Conservation (phyloP, 495 filamentous ascomycete species). For the Aspergillus cristatus region DNA sequence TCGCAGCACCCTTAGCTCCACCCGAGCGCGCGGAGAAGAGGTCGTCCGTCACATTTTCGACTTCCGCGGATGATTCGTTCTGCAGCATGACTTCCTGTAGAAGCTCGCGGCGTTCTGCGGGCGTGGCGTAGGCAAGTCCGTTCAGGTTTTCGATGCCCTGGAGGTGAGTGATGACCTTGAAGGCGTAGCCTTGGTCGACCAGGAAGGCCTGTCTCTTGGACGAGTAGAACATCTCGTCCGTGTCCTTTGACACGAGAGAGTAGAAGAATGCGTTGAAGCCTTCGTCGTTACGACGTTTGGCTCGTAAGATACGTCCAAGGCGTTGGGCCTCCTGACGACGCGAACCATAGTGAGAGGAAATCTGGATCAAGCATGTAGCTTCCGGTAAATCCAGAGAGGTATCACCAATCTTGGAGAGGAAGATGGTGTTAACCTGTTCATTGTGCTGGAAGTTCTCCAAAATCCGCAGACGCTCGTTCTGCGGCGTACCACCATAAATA, state of each 20-base stretch:
- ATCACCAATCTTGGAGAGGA: slow-evolving; percentile 96
- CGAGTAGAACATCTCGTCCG: slow-evolving; percentile 96
- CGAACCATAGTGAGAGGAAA: slow-evolving; percentile 96
- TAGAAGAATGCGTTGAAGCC: slow-evolving; percentile 99
- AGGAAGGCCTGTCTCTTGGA: slow-evolving; percentile 96
- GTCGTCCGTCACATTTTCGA: slow-evolving; percentile 73
- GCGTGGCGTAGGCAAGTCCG: slow-evolving; percentile 69
- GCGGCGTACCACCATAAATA: slow-evolving; percentile 86
- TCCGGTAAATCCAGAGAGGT: slow-evolving; percentile 95
- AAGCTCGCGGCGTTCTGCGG: slow-evolving; percentile 77
- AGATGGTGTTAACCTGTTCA: slow-evolving; percentile 85
- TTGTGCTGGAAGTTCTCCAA: slow-evolving; percentile 97
- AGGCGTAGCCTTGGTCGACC: slow-evolving; percentile 97
- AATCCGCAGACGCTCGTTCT: slow-evolving; percentile 79
- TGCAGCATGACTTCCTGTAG: slow-evolving; percentile 88
- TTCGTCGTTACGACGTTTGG: slow-evolving; percentile 94
- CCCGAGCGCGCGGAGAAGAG: slow-evolving; percentile 59
- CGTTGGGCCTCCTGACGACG: slow-evolving; percentile 95
- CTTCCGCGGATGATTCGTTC: slow-evolving; percentile 69
- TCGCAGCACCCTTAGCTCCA: slow-evolving; percentile 23
- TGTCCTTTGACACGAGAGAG: slow-evolving; percentile 92
- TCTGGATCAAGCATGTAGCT: slow-evolving; percentile 95
- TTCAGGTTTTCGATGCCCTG: slow-evolving; percentile 80
- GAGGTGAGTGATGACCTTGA: slow-evolving; percentile 97
- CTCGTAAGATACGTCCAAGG: slow-evolving; percentile 87